Conservation (phyloP, 495 filamentous ascomycete genomes). For the Mycothermus thermophilus region DNA sequence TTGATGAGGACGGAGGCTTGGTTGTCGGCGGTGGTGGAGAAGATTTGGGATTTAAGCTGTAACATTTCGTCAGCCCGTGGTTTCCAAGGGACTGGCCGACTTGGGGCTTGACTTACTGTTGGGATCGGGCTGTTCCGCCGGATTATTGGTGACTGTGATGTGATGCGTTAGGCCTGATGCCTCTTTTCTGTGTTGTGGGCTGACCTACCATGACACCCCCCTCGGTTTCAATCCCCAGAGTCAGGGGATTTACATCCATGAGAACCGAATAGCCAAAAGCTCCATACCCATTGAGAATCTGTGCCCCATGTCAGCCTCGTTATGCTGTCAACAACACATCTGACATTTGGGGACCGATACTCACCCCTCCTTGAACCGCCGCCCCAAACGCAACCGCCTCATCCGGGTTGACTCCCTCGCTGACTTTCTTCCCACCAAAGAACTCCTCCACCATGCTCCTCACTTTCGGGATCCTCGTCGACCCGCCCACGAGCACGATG, state of each 20-base stretch:
- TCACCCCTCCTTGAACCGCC: constrained; percentile 74
- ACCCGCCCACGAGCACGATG: constrained; percentile 78
- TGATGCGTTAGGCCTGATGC: no score
- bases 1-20: constrained; percentile 85
- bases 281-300: no score
- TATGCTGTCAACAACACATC: constrained; percentile 55
- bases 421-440: constrained; percentile 85
- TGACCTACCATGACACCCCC: constrained; percentile 64
- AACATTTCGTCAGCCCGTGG: not conserved
- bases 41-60: constrained; percentile 72
- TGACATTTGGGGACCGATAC: no score
- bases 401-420: constrained; percentile 89
- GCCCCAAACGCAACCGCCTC: constrained; percentile 92
- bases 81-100: not conserved
- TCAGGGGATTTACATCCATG: constrained; percentile 90
- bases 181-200: no score
- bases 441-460: constrained; percentile 79
- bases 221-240: constrained; percentile 90
- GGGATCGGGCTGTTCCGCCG: constrained; percentile 81
- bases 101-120: constrained; percentile 28
- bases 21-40: constrained; percentile 90
- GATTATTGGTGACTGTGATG: constrained; percentile 59
- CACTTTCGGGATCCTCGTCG: constrained; percentile 89
- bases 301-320: constrained; percentile 51
- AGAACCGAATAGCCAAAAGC: no score